phyloP scores from a whole-genome alignment of 2,329 filamentous ascomycete genomes.

The Pyrenophora teres region DNA sequence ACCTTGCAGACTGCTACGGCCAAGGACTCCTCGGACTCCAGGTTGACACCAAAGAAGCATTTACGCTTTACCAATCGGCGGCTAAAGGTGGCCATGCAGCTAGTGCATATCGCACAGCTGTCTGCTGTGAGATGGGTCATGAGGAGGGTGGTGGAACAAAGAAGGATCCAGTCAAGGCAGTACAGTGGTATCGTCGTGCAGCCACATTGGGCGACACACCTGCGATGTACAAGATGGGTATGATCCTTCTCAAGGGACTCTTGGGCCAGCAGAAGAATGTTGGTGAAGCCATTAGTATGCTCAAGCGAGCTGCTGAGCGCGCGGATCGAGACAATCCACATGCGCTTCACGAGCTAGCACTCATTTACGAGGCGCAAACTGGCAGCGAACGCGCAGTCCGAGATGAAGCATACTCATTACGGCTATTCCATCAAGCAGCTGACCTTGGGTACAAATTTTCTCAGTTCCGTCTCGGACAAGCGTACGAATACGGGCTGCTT shows the following conservation, averaged over 20 bases:
- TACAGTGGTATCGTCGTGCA: conserved; percentile 97
- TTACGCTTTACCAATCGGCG: conserved; percentile 88
- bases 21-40: conserved; percentile 78
- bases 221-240: conserved; percentile 98
- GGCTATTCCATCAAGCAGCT: conserved; percentile 82
- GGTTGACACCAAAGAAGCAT: conserved; percentile 88
- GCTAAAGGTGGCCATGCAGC: conserved; percentile 86
- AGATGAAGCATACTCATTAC: conserved; percentile 80
- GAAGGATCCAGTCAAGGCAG: conserved; percentile 88
- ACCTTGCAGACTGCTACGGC: conserved; percentile 86
- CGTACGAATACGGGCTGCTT: conserved; percentile 86
- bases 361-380: conserved; percentile 68
- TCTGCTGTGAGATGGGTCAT: conserved; percentile 94
- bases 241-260: conserved; percentile 91
- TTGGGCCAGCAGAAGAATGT: conserved; percentile 85
- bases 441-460: conserved; percentile 93
- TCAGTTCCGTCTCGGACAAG: conserved; percentile 85
- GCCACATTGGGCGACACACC: conserved; percentile 87
- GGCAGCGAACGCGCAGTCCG: conserved; percentile 69
- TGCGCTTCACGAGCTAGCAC: conserved; percentile 82
- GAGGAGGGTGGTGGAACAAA: conserved; percentile 93
- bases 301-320: conserved; percentile 88
- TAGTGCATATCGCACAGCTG: conserved; percentile 90
- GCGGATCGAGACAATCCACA: conserved; percentile 92
- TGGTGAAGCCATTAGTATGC: conserved; percentile 85